These are phyloP conservation scores for Actinomucor elegans DNA, from an alignment of 371 early-diverging fungal species.

Conservation along the genomic window DNA sequence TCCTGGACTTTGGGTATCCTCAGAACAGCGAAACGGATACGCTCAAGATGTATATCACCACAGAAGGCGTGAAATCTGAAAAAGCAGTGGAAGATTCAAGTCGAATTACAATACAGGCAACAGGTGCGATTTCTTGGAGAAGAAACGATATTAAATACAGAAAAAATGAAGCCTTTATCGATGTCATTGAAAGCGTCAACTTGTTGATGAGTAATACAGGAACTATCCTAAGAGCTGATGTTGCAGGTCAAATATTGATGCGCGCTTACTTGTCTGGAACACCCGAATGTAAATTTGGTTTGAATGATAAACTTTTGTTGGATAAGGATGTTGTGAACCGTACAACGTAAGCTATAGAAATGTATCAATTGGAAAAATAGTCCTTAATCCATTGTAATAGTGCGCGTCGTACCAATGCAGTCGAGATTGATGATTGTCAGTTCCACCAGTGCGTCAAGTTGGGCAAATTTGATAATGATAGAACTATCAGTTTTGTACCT, in stretches of 20 bases:
- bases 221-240: conserved; percentile 78
- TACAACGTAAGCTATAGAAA: conserved; percentile 25
- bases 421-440: conserved; percentile 89
- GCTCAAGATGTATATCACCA: conserved; percentile 86
- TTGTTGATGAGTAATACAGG: conserved; percentile 79
- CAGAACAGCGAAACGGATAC: conserved; percentile 90
- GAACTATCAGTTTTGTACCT: conserved; percentile 94
- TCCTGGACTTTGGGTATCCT: conserved; percentile 91
- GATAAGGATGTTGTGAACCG: conserved; percentile 66
- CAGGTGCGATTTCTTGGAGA: conserved; percentile 89
- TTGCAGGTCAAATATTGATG: conserved; percentile 89
- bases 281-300: conserved; percentile 96
- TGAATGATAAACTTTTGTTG: conserved; percentile 81
- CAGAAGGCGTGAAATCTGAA: conserved; percentile 83
- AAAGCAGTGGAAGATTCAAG: conserved; percentile 72
- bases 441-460: conserved; percentile 93
- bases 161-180: conserved; percentile 97
- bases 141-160: conserved; percentile 87
- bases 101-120: conserved; percentile 88
- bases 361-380: too few species aligned
- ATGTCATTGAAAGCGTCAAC: conserved; percentile 96
- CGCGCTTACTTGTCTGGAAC: conserved; percentile 95
- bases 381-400: too few species aligned
- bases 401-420: conserved; percentile 58
- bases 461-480: conserved; percentile 78